Base-by-base conservation (phyloP, 805 yeast species). In the Teunomyces tritomae region DNA sequence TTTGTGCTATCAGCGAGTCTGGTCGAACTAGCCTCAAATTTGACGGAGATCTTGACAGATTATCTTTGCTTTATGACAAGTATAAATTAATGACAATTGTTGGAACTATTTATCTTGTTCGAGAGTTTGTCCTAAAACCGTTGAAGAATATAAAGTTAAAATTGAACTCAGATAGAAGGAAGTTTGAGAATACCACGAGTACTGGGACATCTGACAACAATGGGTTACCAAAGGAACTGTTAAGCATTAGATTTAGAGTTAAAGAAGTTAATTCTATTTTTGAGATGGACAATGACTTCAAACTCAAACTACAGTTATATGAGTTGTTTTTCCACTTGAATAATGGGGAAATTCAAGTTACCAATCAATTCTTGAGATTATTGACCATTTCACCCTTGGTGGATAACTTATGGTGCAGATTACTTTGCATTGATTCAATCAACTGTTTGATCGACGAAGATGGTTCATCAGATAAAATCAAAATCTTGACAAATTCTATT, bases 361-460 rank as follows among this genome's bases (percentile, higher is more conserved):
- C 43, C 5, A 53, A 57, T 28, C 55, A 58, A 7, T 67, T 71
- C 42, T 45, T 70, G 3, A 64, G 86, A 43, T 45, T 77, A 3
- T 68, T 82, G 49, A 78, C 78, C 1, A 80, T 78, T 44, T 81
- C 85, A 0, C 84, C 86, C 1, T 65, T 74, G 0, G 51, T 68
- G 1, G 63, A 68, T 2, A 70, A 67, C 2, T 63, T 60, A 40
- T 83, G 87, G 87, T 64, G 74, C 13, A 64, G 85, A 43, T 55
- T 83, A 30, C 32, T 74, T 2, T 66, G 76, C 30, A 57, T 74
- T 30, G 74, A 73, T 47, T 1, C 48, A 46, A 14, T 54, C 50
- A 49, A 49, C 5, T 32, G 62, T 8, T 11, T 24, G 0, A 29
- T 56, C 1, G 45, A 55, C 33, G 50, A 54, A 16, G 48, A 56